Evolutionary conservation across 2,329 filamentous ascomycete species (phyloP).

Genomic region (Bipolaris victoriae): DNA sequence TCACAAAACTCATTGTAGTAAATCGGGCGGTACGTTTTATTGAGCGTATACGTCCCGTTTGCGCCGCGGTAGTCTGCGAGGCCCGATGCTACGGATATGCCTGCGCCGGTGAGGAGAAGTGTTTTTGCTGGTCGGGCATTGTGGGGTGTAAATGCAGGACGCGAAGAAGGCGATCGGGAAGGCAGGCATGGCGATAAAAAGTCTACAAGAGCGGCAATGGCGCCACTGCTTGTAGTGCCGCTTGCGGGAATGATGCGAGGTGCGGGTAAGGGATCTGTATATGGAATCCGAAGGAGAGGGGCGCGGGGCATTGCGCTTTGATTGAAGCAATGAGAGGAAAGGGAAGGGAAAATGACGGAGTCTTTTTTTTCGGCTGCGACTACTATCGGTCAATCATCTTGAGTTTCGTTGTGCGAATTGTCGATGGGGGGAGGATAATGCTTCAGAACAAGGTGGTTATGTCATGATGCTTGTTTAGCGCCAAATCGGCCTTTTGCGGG

Average conservation of each 20-base stretch:
- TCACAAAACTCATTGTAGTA: slow-evolving; percentile 89
- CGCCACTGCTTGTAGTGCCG: slow-evolving; percentile 72
- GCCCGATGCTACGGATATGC: slow-evolving; percentile 90
- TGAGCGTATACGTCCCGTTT: slow-evolving; percentile 90
- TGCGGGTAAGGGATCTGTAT: slow-evolving; percentile 79
- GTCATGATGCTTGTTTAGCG: slow-evolving; percentile 20
- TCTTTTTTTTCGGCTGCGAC: neutral
- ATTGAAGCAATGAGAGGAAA: neutral
- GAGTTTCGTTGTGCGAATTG: slow-evolving; percentile 3
- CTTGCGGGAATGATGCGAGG: slow-evolving; percentile 75
- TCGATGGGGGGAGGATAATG: neutral
- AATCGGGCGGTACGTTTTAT: slow-evolving; percentile 87
- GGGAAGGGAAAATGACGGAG: neutral
- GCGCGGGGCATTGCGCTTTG: slow-evolving; percentile 56
- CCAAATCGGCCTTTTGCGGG: neutral
- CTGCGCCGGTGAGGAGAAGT: slow-evolving; percentile 78
- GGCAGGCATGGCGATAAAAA: slow-evolving; percentile 67
- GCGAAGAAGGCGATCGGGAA: neutral
- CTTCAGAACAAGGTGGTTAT: slow-evolving; percentile 12
- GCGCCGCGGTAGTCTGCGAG: slow-evolving; percentile 90
- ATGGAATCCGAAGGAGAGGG: slow-evolving; percentile 81
- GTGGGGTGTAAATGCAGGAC: slow-evolving; percentile 8
- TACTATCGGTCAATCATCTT: slow-evolving; percentile 17
- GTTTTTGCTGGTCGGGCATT: slow-evolving; percentile 61
- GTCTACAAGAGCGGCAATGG: slow-evolving; percentile 74